Evolutionary conservation across 1,284 basidiomycete species (phyloP), one percentile per base, ranked within the genome.

Genomic region (Tilletia walkeri): DNA sequence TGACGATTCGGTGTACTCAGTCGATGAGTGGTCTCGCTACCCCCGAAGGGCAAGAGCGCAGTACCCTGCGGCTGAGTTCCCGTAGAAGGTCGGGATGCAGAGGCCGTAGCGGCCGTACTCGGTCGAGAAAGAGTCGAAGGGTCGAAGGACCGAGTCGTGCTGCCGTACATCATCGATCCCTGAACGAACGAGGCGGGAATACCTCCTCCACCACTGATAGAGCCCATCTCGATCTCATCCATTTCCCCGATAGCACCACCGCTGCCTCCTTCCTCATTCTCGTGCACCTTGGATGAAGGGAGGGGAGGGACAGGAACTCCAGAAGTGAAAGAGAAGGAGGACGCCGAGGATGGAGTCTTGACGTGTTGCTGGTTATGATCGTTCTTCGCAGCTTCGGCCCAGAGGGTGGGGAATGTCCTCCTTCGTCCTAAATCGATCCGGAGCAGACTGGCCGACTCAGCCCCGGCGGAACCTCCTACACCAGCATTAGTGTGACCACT

Each of bases 1-100:
- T 63, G 59, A 9, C 59, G 30, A 34, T 63, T 63, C 12, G 59
- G 59, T 20, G 59, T 63, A 9, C 34, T 20, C 34, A 63, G 59
- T 5, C 59, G 59, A 34, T 14, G 24, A 30, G 24, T 30, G 1
- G 24, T 38, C 30, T 63, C 59, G 30, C 30, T 39, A 34, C 34
- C 34, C 30, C 59, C 59, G 59, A 63, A 63, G 18, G 59, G 59
- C 14, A 45, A 45, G 41, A 45, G 41, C 9, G 41, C 24, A 30
- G 24, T 30, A 24, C 34, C 24, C 24, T 30, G 16, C 36, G 59
- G 14, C 30, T 63, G 30, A 4, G 34, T 63, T 16, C 59, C 59
- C 34, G 36, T 63, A 10, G 59, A 63, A 1, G 59, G 59, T 12
- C 59, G 34, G 14, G 59, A 63, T 10, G 41, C 24, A 30, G 24